Percentiles rank a stretch among this genome's conserved stretches.
phyloP scores from a whole-genome alignment of 2,329 filamentous ascomycete species.

The Parastagonospora nodorum region DNA sequence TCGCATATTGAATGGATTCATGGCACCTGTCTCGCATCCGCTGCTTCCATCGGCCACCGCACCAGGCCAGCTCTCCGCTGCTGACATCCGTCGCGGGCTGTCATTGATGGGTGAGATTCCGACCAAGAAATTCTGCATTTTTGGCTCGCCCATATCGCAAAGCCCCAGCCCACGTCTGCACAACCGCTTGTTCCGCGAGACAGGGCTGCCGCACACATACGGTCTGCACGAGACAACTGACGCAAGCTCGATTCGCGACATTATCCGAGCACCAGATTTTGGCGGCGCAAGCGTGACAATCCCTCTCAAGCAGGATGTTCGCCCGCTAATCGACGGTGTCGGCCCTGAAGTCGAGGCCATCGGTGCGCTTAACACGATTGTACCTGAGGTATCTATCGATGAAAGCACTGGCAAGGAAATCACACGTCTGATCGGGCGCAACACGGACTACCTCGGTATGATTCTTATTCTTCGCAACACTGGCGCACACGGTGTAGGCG shows the following conservation, averaged over 20 bases:
- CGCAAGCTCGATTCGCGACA: slow-evolving; percentile 61
- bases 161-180: slow-evolving; percentile 89
- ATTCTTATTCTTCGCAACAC: slow-evolving; percentile 74
- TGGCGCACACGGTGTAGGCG: slow-evolving; percentile 54
- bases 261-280: slow-evolving; percentile 75
- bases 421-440: slow-evolving; percentile 75
- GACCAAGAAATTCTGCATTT: slow-evolving; percentile 79
- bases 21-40: slow-evolving; percentile 93
- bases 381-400: slow-evolving; percentile 58
- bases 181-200: slow-evolving; percentile 77
- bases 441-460: slow-evolving; percentile 97
- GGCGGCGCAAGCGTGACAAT: slow-evolving; percentile 96
- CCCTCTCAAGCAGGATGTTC: slow-evolving; percentile 88
- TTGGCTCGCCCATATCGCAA: slow-evolving; percentile 81
- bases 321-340: slow-evolving; percentile 78
- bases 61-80: slow-evolving; percentile 88
- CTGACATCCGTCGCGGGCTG: slow-evolving; percentile 81
- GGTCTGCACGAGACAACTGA: slow-evolving; percentile 73
- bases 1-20: slow-evolving; percentile 86
- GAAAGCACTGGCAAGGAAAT: slow-evolving; percentile 47
- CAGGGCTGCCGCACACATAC: slow-evolving; percentile 87
- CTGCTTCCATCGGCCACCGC: slow-evolving; percentile 90
- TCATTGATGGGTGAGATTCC: slow-evolving; percentile 79
- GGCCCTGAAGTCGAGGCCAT: slow-evolving; percentile 80
- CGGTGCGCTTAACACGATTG: slow-evolving; percentile 93